phyloP scores from a whole-genome alignment of 768 basidiomycete species.

The Leccinum pellstonianum region DNA sequence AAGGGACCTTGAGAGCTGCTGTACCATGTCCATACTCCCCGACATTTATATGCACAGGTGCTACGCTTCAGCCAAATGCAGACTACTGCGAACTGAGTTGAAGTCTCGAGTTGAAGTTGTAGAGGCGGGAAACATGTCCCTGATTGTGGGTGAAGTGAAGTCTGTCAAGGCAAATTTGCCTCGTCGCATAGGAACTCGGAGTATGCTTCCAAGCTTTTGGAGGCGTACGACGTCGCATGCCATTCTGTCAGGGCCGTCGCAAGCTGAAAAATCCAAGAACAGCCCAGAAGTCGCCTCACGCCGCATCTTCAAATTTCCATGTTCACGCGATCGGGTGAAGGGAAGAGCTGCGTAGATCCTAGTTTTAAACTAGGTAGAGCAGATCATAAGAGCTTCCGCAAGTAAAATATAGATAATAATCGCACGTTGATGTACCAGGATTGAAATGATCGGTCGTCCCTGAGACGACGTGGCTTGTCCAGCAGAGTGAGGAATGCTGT shows the following conservation, averaged over 20 bases:
- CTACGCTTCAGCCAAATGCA: not conserved
- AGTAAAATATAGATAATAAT: not conserved
- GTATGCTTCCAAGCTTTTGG: not conserved
- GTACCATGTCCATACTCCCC: not conserved
- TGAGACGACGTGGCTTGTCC: no score
- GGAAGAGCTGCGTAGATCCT: not conserved
- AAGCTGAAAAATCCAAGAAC: not conserved
- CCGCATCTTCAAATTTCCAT: not conserved
- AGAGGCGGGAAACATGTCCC: not conserved
- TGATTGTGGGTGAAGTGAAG: not conserved
- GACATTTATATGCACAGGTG: conserved; percentile 8
- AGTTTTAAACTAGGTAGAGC: not conserved
- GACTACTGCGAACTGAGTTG: conserved; percentile 2
- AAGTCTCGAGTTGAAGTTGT: not conserved
- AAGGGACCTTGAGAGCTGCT: not conserved
- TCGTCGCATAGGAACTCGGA: not conserved
- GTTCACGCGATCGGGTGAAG: not conserved
- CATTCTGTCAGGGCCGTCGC: not conserved
- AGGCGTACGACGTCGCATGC: not conserved
- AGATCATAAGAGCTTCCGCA: not conserved
- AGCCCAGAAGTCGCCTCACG: not conserved
- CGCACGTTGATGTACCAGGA: not conserved
- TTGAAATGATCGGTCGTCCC: no score
- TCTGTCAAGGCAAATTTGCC: not conserved
- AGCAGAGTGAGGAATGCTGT: no score